Base-by-base conservation (phyloP, 176 grass and related monocot species). In the Cenchrus americanus region DNA sequence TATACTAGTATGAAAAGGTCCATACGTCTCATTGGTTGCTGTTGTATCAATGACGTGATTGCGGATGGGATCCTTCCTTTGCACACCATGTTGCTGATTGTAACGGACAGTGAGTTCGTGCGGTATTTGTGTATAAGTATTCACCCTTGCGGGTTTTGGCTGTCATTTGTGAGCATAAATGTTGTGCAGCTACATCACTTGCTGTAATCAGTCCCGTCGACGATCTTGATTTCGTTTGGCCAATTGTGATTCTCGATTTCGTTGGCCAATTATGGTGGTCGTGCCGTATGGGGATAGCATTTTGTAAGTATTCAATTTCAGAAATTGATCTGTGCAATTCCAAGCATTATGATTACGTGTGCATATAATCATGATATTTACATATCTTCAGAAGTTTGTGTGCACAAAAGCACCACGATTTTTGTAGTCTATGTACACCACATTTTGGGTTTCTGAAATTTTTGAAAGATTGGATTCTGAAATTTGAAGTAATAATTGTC, bases 111-210 rank as follows among this genome's bases (percentile, higher is more conserved):
- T 19, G 10, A 41, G 27, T 51, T 60, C 79, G 41, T 79, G 68
- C n/a, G 37, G 67, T 77, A 59, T 54, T 49, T 77, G 54, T 86
- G 50, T 74, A 78, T 61, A 90, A 66, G 74, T 79, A 44, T 73
- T 41, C 55, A 52, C 48, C 41, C 30, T 73, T 63, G 52, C 14
- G 10, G 57, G 66, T 67, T 86, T 79, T 77, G 6, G 71, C 53
- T 71, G 55, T 23, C 50, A 22, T 76, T 60, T 80, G 63, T 53
- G 43, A 24, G 54, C 59, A 67, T 44, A 21, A 85, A 22, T 65
- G 61, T 22, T 51, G 47, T 22, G 5, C 66, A 69, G 53, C 53
- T 57, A 57, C 53, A 21, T 13, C 13, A 2, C 14, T 14, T 57
- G 18, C 0, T 7, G 41, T 21, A 44, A n/a, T 11, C 41, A 71